A percentile compares a stretch with the other conserved stretches of the same genome.
phyloP scores from a whole-genome alignment of 2,329 filamentous ascomycete genomes.

The Talaromyces marneffei region DNA sequence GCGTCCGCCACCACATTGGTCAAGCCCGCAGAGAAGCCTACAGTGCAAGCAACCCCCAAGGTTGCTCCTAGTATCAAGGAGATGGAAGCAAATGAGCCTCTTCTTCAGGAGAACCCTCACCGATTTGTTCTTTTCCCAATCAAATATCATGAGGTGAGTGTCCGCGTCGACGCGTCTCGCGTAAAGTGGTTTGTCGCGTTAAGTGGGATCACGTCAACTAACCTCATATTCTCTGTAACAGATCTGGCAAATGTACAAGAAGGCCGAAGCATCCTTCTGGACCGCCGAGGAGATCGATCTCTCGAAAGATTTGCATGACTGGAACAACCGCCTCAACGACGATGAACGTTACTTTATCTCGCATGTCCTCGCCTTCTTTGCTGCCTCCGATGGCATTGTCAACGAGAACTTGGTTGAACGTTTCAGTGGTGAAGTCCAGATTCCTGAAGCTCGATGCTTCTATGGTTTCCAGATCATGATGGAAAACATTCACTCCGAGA shows the following conservation, averaged over 20 bases:
- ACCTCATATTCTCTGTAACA: slow-evolving; percentile 37
- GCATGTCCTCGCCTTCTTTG: slow-evolving; percentile 98
- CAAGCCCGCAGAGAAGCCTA: slow-evolving; percentile 48
- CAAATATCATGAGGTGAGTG: slow-evolving; percentile 95
- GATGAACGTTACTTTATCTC: slow-evolving; percentile 99
- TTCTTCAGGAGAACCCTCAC: slow-evolving; percentile 90
- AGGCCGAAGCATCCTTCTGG: slow-evolving; percentile 99
- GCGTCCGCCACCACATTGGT: slow-evolving; percentile 51
- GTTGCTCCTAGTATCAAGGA: slow-evolving; percentile 53
- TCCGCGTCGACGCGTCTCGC: slow-evolving; percentile 55
- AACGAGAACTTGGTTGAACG: slow-evolving; percentile 99
- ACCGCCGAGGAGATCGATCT: slow-evolving; percentile 99
- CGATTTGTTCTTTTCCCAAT: slow-evolving; percentile 98
- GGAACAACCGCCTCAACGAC: slow-evolving; percentile 95
- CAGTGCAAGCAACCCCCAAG: slow-evolving; percentile 33
- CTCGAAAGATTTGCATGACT: slow-evolving; percentile 97
- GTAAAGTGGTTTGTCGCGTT: slow-evolving; percentile 53
- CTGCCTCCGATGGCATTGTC: slow-evolving; percentile 96
- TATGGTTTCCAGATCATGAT: slow-evolving; percentile 99
- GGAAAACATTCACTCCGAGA: slow-evolving; percentile 99
- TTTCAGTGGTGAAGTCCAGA: slow-evolving; percentile 94
- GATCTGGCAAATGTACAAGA: slow-evolving; percentile 99
- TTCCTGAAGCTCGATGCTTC: slow-evolving; percentile 97
- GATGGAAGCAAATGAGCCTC: slow-evolving; percentile 76
- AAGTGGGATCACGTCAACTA: slow-evolving; percentile 33